Conservation (phyloP, 2,329 filamentous ascomycete species). For the Penicillium sp. region DNA sequence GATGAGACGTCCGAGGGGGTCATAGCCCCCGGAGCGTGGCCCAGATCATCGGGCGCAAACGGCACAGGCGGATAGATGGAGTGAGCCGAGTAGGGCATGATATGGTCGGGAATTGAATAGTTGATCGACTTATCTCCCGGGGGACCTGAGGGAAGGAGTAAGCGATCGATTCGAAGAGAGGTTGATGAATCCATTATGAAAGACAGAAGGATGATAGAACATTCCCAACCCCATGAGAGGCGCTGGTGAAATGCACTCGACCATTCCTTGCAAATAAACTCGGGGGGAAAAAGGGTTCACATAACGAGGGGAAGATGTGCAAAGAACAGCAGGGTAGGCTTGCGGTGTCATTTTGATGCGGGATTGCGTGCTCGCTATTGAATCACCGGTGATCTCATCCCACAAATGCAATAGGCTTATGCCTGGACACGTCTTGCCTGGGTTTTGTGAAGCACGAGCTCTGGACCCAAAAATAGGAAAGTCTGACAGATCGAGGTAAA, state of each 20-base stretch:
- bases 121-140: constrained; percentile 36
- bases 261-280: constrained; percentile 17
- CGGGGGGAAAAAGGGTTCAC: constrained; percentile 12
- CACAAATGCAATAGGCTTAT: constrained; percentile 7
- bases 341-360: constrained; percentile 31
- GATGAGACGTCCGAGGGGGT: constrained; percentile 42
- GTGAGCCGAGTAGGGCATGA: constrained; percentile 37
- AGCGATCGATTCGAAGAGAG: constrained; percentile 17
- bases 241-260: constrained; percentile 13
- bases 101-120: constrained; percentile 37
- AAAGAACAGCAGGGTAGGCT: constrained; percentile 17
- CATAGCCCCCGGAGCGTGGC: constrained; percentile 32
- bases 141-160: constrained; percentile 20
- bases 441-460: neutral
- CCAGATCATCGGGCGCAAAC: constrained; percentile 36
- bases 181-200: neutral
- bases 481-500: neutral
- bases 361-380: constrained; percentile 36
- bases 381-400: constrained; percentile 19
- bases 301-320: constrained; percentile 5
- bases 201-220: neutral
- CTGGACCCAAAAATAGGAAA: neutral
- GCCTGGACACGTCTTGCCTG: neutral
- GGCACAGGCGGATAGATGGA: constrained; percentile 37
- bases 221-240: constrained; percentile 9